Evolutionary conservation across 768 basidiomycete species (phyloP).

Genomic region (Crassisporium funariophilum): DNA sequence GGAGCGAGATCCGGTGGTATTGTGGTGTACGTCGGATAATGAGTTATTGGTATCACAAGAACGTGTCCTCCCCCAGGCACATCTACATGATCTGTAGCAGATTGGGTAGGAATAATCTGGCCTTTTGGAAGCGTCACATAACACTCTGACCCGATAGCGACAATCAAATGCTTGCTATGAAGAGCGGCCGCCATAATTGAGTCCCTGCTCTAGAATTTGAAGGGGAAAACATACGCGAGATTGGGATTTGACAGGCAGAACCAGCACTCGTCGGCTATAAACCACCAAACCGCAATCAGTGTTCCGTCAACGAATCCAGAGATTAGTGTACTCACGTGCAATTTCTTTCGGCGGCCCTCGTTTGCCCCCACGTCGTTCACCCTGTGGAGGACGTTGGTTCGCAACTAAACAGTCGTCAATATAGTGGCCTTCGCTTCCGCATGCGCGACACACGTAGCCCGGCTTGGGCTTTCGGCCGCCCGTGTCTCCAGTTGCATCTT

Average conservation of each 20-base stretch:
- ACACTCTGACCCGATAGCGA: slow-evolving; percentile 90
- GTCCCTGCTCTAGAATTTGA: slow-evolving; percentile 1
- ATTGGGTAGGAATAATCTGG: slow-evolving; percentile 84
- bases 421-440: slow-evolving; percentile 84
- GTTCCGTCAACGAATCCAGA: neutral
- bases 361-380: slow-evolving; percentile 43
- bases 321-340: slow-evolving; percentile 55
- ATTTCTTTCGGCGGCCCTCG: slow-evolving; percentile 76
- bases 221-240: slow-evolving; percentile 61
- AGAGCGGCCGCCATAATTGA: too few species aligned
- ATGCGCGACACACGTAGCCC: slow-evolving; percentile 91
- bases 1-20: slow-evolving; percentile 77
- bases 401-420: slow-evolving; percentile 84
- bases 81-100: slow-evolving; percentile 43
- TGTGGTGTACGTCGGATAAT: slow-evolving; percentile 85
- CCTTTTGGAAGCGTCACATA: slow-evolving; percentile 98
- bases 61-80: slow-evolving; percentile 98
- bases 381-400: slow-evolving; percentile 47
- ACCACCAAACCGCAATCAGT: slow-evolving; percentile 8
- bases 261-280: slow-evolving; percentile 94
- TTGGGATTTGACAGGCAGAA: slow-evolving; percentile 96
- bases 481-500: slow-evolving; percentile 76
- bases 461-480: slow-evolving; percentile 80
- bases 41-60: slow-evolving; percentile 90
- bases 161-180: slow-evolving; percentile 89